These are phyloP conservation scores for Neoascochyta sp. DNA, from an alignment of 2,329 filamentous ascomycete genomes.

Conservation along the genomic window DNA sequence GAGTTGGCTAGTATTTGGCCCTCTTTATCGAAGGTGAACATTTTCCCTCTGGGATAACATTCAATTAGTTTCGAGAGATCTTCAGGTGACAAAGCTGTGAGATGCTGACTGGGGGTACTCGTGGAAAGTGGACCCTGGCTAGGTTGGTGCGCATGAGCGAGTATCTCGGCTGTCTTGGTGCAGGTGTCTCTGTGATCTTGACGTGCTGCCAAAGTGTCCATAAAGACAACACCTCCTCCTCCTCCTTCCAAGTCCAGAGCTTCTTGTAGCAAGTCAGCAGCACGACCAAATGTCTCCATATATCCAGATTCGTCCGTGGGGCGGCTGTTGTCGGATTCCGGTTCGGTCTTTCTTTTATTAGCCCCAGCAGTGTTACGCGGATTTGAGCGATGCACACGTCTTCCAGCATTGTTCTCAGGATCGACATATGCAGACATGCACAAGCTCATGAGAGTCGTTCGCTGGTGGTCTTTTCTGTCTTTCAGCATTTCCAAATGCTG, in stretches of 20 bases:
- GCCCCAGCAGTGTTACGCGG: too few species aligned
- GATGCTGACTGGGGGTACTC: too few species aligned
- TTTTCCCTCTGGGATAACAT: slow-evolving; percentile 5
- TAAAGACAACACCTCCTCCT: slow-evolving; percentile 49
- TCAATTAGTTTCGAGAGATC: slow-evolving; percentile 36
- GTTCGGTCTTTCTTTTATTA: too few species aligned
- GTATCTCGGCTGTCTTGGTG: slow-evolving; percentile 37
- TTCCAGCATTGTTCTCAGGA: slow-evolving; percentile 3
- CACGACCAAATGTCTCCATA: slow-evolving; percentile 46
- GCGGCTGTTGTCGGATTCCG: slow-evolving; percentile 1
- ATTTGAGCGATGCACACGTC: slow-evolving; percentile 2
- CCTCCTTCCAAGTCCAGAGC: slow-evolving; percentile 45
- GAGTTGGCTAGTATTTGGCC: slow-evolving; percentile 5
- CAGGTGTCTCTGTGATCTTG: slow-evolving; percentile 26
- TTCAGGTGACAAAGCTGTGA: slow-evolving; percentile 42
- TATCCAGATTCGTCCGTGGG: slow-evolving; percentile 33
- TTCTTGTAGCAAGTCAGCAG: slow-evolving; percentile 48
- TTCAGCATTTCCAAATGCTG: slow-evolving; percentile 33
- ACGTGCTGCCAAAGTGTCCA: slow-evolving; percentile 31
- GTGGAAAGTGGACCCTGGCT: too few species aligned
- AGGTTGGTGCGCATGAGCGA: slow-evolving; percentile 41
- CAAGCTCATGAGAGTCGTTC: slow-evolving; percentile 22
- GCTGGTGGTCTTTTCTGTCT: slow-evolving; percentile 32
- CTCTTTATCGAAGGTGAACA: slow-evolving; percentile 8
- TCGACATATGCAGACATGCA: slow-evolving; percentile 24